Evolutionary conservation across 768 basidiomycete genomes (phyloP).

Genomic region (Leccinum subgranulosum): DNA sequence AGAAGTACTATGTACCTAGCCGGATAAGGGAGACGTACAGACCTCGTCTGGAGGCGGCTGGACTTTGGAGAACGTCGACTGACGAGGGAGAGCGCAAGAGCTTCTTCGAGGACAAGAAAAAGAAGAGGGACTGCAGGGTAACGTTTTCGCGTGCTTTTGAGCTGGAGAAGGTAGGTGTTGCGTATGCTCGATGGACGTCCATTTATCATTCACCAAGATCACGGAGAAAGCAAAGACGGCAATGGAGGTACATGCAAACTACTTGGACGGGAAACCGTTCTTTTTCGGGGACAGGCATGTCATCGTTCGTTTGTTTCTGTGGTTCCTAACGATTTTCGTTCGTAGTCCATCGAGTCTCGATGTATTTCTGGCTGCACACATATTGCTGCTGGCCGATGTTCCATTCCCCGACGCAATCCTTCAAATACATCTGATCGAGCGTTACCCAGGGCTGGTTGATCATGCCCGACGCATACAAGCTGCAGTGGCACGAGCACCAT

Average conservation of each 20-base stretch:
- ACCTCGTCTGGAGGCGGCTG: slow-evolving; percentile 58
- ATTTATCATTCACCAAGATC: slow-evolving; percentile 40
- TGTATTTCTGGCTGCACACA: slow-evolving; percentile 62
- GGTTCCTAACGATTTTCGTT: neutral
- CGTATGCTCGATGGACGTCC: neutral
- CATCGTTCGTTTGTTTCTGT: neutral
- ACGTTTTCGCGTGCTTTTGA: slow-evolving; percentile 56
- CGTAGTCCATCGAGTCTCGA: slow-evolving; percentile 63
- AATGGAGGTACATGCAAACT: slow-evolving; percentile 56
- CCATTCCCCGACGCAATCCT: slow-evolving; percentile 62
- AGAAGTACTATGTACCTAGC: slow-evolving; percentile 68
- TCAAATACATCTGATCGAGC: slow-evolving; percentile 48
- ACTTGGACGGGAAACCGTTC: slow-evolving; percentile 50
- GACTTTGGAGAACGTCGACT: slow-evolving; percentile 53
- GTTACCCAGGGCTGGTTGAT: slow-evolving; percentile 53
- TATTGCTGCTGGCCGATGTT: slow-evolving; percentile 55
- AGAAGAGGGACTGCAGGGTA: slow-evolving; percentile 34
- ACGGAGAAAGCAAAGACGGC: slow-evolving; percentile 53
- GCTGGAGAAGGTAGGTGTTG: slow-evolving; percentile 48
- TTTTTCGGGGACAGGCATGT: slow-evolving; percentile 50
- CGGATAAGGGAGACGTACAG: slow-evolving; percentile 58
- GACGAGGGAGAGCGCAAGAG: slow-evolving; percentile 39
- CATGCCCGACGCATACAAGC: slow-evolving; percentile 55
- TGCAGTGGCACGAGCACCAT: slow-evolving; percentile 27
- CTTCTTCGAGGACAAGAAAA: slow-evolving; percentile 34